Evolutionary conservation across 306 rosid genomes (phyloP).

Genomic region (Dryas alaskensis): DNA sequence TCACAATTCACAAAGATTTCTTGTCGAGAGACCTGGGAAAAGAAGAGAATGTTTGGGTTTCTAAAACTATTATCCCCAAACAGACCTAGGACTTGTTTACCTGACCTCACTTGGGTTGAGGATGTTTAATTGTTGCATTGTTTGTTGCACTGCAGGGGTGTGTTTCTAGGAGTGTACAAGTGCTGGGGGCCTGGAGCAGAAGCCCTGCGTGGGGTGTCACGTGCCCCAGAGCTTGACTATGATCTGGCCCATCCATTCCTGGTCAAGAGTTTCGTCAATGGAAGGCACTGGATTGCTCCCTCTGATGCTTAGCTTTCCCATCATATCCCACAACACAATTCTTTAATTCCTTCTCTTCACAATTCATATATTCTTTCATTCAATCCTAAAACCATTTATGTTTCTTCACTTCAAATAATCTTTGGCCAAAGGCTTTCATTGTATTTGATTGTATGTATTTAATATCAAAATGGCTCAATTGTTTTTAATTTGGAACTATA

Average conservation of each 20-base stretch:
- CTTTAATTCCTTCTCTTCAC: neutral
- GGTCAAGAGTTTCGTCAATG: slow-evolving; percentile 81
- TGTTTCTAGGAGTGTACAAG: slow-evolving; percentile 69
- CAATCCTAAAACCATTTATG: neutral
- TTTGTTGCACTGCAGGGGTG: slow-evolving; percentile 45
- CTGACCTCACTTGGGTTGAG: too few relatives aligned
- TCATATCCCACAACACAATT: neutral
- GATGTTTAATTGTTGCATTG: neutral
- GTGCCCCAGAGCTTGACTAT: slow-evolving; percentile 64
- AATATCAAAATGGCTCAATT: neutral
- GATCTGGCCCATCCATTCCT: slow-evolving; percentile 73
- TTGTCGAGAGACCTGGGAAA: too few relatives aligned
- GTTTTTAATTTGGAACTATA: neutral
- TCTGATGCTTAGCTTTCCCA: slow-evolving; percentile 50
- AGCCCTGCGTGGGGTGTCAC: slow-evolving; percentile 49
- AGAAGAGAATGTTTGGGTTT: too few relatives aligned
- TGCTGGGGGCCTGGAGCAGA: slow-evolving; percentile 86
- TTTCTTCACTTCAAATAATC: neutral
- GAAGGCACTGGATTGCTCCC: slow-evolving; percentile 87
- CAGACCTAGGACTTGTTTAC: too few relatives aligned
- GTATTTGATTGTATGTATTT: neutral
- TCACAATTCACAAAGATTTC: too few relatives aligned
- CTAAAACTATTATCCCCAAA: too few relatives aligned
- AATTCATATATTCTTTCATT: slow-evolving; percentile 17
- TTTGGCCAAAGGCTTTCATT: too few relatives aligned